A percentile compares a stretch with the other conserved stretches of the same genome.
phyloP scores from a whole-genome alignment of 2,329 filamentous ascomycete genomes.

The Pseudocercospora fuligena region DNA sequence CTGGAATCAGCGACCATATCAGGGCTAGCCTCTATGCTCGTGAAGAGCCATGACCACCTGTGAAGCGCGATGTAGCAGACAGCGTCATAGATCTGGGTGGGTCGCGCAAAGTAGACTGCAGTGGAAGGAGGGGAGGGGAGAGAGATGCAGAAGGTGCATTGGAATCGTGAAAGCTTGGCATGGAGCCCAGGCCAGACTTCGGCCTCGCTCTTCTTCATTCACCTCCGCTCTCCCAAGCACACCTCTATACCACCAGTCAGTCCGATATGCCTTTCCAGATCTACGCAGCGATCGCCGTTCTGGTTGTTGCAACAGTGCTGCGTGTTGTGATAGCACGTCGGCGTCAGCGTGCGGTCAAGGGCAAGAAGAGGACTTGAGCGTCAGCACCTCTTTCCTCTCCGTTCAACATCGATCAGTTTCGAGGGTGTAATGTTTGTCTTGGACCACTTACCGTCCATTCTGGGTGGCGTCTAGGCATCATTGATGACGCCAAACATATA shows the following conservation, averaged over 20 bases:
- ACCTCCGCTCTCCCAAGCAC: not conserved
- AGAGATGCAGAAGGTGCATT: not conserved
- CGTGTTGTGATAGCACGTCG: no score
- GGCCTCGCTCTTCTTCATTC: not conserved
- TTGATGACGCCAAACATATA: not conserved
- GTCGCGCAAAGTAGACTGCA: not conserved
- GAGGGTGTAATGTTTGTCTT: not conserved
- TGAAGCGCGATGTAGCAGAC: not conserved
- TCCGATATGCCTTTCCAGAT: not conserved
- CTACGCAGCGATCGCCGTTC: not conserved
- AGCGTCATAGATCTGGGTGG: not conserved
- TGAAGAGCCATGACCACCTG: not conserved
- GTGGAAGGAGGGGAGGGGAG: not conserved
- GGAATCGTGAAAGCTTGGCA: not conserved
- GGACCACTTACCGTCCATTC: not conserved
- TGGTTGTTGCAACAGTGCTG: not conserved
- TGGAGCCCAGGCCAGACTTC: not conserved
- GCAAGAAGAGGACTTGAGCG: no score
- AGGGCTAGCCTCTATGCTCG: not conserved
- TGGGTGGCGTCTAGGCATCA: not conserved
- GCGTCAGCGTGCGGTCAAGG: no score
- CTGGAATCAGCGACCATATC: not conserved
- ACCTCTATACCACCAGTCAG: not conserved
- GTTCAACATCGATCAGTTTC: not conserved
- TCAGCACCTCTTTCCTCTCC: no score